Conservation (phyloP, 2,329 filamentous ascomycete genomes). For the Penicillium sclerotigenum region DNA sequence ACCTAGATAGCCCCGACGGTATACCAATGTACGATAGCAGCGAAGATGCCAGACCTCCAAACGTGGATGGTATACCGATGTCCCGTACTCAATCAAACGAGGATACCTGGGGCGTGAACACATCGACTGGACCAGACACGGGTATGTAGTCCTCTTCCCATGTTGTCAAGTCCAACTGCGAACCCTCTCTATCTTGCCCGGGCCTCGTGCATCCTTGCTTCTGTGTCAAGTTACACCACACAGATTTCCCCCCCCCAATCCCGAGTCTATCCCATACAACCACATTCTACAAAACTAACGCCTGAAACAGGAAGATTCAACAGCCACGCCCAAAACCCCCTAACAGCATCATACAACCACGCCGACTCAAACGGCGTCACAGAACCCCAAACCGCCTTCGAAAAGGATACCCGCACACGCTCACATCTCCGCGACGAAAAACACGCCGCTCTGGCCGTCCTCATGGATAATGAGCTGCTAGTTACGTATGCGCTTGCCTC, state of each 20-base stretch:
- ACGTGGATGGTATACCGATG: not conserved
- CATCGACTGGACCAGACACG: not conserved
- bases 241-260: not conserved
- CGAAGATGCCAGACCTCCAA: not conserved
- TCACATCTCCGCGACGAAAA: conserved; percentile 33
- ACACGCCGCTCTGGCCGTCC: conserved; percentile 38
- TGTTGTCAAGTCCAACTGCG: not conserved
- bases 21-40: not conserved
- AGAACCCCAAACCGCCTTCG: not conserved
- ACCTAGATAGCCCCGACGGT: conserved; percentile 1
- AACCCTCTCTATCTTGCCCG: not conserved
- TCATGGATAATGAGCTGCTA: conserved; percentile 40
- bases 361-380: not conserved
- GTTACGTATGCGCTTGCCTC: conserved; percentile 41
- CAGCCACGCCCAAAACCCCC: not conserved
- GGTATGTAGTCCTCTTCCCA: not conserved
- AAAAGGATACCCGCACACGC: conserved; percentile 8
- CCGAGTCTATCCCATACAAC: not conserved
- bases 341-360: not conserved
- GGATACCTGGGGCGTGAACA: not conserved
- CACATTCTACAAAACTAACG: not conserved
- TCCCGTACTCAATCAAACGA: not conserved
- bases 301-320: not conserved
- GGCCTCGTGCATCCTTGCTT: not conserved
- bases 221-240: not conserved